Percentiles rank a stretch among this genome's conserved stretches.
Conservation (phyloP, 768 basidiomycete genomes). For the Tremella yokohamensis region DNA sequence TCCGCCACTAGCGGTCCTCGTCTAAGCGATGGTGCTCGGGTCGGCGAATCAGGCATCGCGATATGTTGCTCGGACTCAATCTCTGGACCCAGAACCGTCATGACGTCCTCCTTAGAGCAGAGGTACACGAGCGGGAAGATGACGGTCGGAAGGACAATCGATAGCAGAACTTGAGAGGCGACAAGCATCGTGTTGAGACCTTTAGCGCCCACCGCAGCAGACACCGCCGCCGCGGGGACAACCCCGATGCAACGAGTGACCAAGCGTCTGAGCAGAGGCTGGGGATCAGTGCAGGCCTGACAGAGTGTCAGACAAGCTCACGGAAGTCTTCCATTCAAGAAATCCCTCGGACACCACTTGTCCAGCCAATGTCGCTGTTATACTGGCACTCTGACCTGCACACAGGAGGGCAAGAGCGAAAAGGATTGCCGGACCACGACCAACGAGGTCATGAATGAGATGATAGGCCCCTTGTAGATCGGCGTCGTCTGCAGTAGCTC, state of each 20-base stretch:
- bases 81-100: conserved; percentile 56
- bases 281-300: neutral
- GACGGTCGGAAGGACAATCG: conserved; percentile 79
- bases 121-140: conserved; percentile 74
- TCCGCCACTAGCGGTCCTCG: no score
- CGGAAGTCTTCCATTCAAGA: conserved; percentile 74
- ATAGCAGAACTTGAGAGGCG: conserved; percentile 75
- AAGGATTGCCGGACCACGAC: conserved; percentile 74
- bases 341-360: conserved; percentile 90
- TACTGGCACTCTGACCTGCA: conserved; percentile 81
- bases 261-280: conserved; percentile 60
- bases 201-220: conserved; percentile 63
- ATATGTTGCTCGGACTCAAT: conserved; percentile 8
- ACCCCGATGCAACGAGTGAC: conserved; percentile 77
- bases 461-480: conserved; percentile 80
- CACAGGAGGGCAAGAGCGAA: conserved; percentile 83
- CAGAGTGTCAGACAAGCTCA: conserved; percentile 17
- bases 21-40: neutral
- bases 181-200: conserved; percentile 81
- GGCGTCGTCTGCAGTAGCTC: conserved; percentile 57
- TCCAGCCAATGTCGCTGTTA: conserved; percentile 84
- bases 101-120: conserved; percentile 64
- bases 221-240: conserved; percentile 75
- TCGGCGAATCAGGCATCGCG: neutral
- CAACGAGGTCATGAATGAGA: conserved; percentile 65